Conservation (phyloP, 208 protist species). For the Trypanosoma rangeli region DNA sequence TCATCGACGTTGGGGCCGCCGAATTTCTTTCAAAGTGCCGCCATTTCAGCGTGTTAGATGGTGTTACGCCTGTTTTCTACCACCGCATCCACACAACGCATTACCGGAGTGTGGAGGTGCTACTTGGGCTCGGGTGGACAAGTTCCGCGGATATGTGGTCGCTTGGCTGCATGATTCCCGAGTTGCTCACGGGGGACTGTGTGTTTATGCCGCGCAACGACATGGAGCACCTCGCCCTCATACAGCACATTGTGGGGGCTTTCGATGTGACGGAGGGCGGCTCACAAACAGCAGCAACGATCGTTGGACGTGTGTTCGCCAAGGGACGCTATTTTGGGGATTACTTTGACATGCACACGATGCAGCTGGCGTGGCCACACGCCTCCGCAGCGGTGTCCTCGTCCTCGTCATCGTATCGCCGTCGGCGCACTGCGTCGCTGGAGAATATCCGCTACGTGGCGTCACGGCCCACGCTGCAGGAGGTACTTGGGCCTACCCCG, state of each 20-base stretch:
- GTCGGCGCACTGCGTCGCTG: slow-evolving; percentile 26
- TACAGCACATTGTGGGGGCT: slow-evolving; percentile 72
- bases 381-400: background rate
- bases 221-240: slow-evolving; percentile 77
- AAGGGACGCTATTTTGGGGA: slow-evolving; percentile 49
- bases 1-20: slow-evolving; percentile 73
- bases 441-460: slow-evolving; percentile 60
- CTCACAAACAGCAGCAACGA: slow-evolving; percentile 5
- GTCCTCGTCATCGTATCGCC: background rate
- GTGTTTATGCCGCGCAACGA: slow-evolving; percentile 76
- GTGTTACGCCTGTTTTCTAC: slow-evolving; percentile 54
- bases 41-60: slow-evolving; percentile 38
- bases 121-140: slow-evolving; percentile 74
- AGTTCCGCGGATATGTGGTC: slow-evolving; percentile 75
- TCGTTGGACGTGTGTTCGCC: slow-evolving; percentile 35
- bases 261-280: slow-evolving; percentile 30
- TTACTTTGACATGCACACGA: slow-evolving; percentile 53
- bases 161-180: slow-evolving; percentile 81
- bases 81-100: slow-evolving; percentile 77
- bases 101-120: slow-evolving; percentile 78
- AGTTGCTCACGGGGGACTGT: slow-evolving; percentile 73
- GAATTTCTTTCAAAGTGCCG: slow-evolving; percentile 38
- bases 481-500: slow-evolving; percentile 53
- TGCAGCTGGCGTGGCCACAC: slow-evolving; percentile 49
- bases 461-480: slow-evolving; percentile 53